phyloP scores from a whole-genome alignment of 371 early-diverging fungal genomes.

The Lichtheimia ornata region DNA sequence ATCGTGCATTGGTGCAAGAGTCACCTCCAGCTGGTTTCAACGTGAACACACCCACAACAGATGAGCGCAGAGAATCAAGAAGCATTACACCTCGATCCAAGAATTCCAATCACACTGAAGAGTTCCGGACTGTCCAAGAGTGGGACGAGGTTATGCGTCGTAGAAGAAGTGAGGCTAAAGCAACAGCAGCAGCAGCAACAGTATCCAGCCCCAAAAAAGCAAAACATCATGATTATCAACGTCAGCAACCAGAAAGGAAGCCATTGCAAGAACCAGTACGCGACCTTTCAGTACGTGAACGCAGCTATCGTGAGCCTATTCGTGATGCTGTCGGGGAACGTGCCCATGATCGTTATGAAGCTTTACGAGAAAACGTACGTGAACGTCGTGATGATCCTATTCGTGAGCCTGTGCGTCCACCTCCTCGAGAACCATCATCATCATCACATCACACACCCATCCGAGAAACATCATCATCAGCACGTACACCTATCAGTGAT shows the following conservation, averaged over 20 bases:
- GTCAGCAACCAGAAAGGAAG: too few species aligned
- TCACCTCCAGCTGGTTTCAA: conserved; percentile 19
- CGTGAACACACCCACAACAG: conserved; percentile 10
- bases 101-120: background rate
- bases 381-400: background rate
- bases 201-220: background rate
- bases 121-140: background rate
- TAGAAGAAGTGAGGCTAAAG: background rate
- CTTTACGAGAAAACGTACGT: too few species aligned
- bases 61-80: conserved; percentile 1
- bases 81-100: background rate
- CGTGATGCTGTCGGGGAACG: conserved; percentile 2
- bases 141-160: background rate
- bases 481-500: too few species aligned
- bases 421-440: too few species aligned
- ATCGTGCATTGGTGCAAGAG: conserved; percentile 21
- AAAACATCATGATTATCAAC: background rate
- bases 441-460: too few species aligned
- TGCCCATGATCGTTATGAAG: background rate
- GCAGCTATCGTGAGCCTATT: background rate
- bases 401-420: too few species aligned
- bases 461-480: too few species aligned
- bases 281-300: background rate
- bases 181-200: background rate
- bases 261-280: too few species aligned